Base-by-base conservation (phyloP, 2,329 filamentous ascomycete species). In the Chrysoporthe deuterocubensis region DNA sequence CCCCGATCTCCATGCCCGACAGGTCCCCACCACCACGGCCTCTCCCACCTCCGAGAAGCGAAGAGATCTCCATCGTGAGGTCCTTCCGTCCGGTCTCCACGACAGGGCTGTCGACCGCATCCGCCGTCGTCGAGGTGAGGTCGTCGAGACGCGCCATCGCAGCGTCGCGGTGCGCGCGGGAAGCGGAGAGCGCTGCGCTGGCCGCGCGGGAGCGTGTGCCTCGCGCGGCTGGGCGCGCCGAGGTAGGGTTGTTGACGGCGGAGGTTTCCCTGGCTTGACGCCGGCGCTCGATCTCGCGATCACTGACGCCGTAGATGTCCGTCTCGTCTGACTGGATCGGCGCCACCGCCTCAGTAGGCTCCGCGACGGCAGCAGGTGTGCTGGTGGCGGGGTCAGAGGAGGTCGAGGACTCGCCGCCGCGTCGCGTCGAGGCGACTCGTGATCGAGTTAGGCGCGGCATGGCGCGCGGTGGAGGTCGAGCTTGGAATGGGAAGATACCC, bases 1-100 rank as follows among this genome's bases (percentile, higher is more conserved):
- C 84, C 56, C 83, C 71, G 62, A 79, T 68, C 69, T 86, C 84
- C 43, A 86, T 69, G 5, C 84, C 84, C 0, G 83, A 84, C 3
- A 78, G 80, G 61, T 85, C 81, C 14, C 69, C 70, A 1, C n/a
- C 26, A 3, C 46, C 52, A n/a, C 70, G 70, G n/a, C 65, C 48
- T 26, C 40, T 26, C 18, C n/a, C 40, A 18, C 46, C 72, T 71
- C 32, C 74, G 61, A 43, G 70, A 58, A 64, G 64, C 57, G 68
- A 69, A n/a, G 68, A 69, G 11, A 43, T 66, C 14, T 70, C 69
- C 18, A 78, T 80, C 16, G 72, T 74, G 40, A 75, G 73, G 9
- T 75, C 77, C 59, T 77, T 77, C 37, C 81, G 77, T 14, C 81
- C 79, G 50, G 77, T 69, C 69, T 82, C 80, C 7, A 78, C 71